A percentile compares a stretch with the other conserved stretches of the same genome.
Evolutionary conservation across 441 rosid species (phyloP).

Genomic region (Brassica balearica): DNA sequence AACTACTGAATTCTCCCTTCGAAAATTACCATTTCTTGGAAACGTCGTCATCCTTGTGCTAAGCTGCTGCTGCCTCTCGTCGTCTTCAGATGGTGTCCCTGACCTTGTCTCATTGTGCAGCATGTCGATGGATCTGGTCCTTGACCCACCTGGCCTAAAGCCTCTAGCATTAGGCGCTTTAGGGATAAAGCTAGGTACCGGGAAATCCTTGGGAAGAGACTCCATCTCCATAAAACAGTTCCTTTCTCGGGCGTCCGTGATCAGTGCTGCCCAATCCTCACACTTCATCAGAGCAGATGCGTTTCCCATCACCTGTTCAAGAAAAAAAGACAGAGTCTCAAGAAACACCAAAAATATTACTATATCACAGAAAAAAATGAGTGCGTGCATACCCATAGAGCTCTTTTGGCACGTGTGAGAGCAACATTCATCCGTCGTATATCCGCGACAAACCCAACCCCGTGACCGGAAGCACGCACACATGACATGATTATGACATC

Average conservation of each 20-base stretch:
- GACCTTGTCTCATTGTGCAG: conserved; percentile 74
- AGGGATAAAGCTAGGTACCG: conserved; percentile 55
- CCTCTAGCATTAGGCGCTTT: conserved; percentile 69
- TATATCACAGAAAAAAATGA: background rate
- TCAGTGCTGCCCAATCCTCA: conserved; percentile 96
- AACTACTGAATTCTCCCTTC: conserved; percentile 59
- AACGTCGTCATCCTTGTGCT: conserved; percentile 50
- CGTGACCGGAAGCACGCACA: conserved; percentile 95
- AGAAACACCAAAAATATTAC: conserved; percentile 13
- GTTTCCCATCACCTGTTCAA: conserved; percentile 93
- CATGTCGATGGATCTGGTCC: conserved; percentile 68
- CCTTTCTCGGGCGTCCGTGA: conserved; percentile 87
- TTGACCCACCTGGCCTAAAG: conserved; percentile 67
- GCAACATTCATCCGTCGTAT: conserved; percentile 99
- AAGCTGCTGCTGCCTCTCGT: conserved; percentile 46
- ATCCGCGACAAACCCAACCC: conserved; percentile 98
- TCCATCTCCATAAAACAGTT: conserved; percentile 94
- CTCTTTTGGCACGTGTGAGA: conserved; percentile 97
- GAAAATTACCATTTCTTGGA: conserved; percentile 65
- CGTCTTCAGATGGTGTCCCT: conserved; percentile 76
- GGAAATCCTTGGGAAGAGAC: conserved; percentile 79
- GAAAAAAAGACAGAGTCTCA: conserved; percentile 11
- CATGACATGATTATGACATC: conserved; percentile 99
- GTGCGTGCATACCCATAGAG: conserved; percentile 70
- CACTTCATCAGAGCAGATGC: conserved; percentile 84